Evolutionary conservation across 306 rosid genomes (phyloP).

Genomic region (Geum urbanum): DNA sequence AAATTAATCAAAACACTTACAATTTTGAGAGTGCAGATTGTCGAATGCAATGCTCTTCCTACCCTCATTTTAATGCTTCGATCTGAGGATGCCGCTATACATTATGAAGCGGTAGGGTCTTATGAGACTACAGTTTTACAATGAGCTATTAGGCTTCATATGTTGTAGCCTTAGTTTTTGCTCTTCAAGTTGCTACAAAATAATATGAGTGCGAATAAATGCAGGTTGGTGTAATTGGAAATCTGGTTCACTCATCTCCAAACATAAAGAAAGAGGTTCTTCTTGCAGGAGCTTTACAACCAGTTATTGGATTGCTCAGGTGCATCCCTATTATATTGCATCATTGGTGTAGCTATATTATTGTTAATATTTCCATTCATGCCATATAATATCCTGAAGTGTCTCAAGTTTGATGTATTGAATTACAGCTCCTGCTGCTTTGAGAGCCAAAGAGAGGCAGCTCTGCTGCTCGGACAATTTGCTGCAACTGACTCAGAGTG

Average conservation of each 20-base stretch:
- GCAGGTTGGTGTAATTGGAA: constrained; percentile 98
- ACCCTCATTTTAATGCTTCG: constrained; percentile 90
- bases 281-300: constrained; percentile 93
- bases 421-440: constrained; percentile 80
- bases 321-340: constrained; percentile 21
- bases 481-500: constrained; percentile 99
- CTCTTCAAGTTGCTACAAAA: constrained; percentile 18
- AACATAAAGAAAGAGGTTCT: constrained; percentile 94
- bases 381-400: neutral
- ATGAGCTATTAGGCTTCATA: constrained; percentile 18
- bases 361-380: neutral
- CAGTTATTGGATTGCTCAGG: constrained; percentile 96
- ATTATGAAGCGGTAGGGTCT: constrained; percentile 87
- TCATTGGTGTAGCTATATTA: neutral
- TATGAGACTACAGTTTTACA: constrained; percentile 12
- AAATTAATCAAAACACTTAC: constrained; percentile 14
- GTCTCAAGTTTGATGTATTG: constrained; percentile 17
- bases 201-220: constrained; percentile 35
- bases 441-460: constrained; percentile 99
- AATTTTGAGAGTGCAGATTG: constrained; percentile 65
- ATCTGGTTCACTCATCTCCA: constrained; percentile 95
- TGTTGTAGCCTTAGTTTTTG: constrained; percentile 10
- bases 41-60: constrained; percentile 98
- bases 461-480: constrained; percentile 94
- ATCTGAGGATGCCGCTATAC: constrained; percentile 95